Evolutionary conservation across 169 alveolate species (phyloP), one percentile per base, ranked within the genome.

Genomic region (Plasmodium chabaudi): DNA sequence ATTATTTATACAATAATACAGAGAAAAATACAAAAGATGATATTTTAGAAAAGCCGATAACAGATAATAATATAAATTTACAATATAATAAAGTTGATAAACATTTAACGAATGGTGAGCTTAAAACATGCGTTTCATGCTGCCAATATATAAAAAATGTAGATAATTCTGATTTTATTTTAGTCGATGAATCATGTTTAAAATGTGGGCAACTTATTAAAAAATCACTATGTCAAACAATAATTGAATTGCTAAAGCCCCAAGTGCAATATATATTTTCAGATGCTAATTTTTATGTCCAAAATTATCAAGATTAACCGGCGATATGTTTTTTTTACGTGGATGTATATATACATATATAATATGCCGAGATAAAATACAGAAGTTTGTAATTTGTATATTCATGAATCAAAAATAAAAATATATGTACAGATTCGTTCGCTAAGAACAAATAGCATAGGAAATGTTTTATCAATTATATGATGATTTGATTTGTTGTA

Each of bases 261-360:
- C 91, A 86, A 56, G 86, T 86, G 19, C 84, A 86, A 60, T 44
- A 69, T 73, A 49, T 86, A 34, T 55, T 86, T 60, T 70, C 91
- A 25, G 91, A 86, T 69, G 68, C 25, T 61, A 86, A 71, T 63
- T 86, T 86, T 69, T 71, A 70, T 60, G 75, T 69, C n/a, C 91
- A 86, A 34, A 44, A 70, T 65, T 86, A 86, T 46, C 68, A 86
- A 51, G 91, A 86, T 25, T 86, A 44, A 57, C 51, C 17, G 7
- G 57, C 1, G 12, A 60, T 72, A 34, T 34, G 4, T 3, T 34
- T 34, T 34, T 34, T 34, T 34, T 34, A 34, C 42, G 0, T 51
- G 67, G 2, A 39, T 19, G 69, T 13, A 39, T 53, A 51, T 27
- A 61, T 27, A 61, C 0, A 61, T 61, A 23, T 25, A 25, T 27